phyloP scores from a whole-genome alignment of 2,329 filamentous ascomycete species.

The Nothopassalora personata region DNA sequence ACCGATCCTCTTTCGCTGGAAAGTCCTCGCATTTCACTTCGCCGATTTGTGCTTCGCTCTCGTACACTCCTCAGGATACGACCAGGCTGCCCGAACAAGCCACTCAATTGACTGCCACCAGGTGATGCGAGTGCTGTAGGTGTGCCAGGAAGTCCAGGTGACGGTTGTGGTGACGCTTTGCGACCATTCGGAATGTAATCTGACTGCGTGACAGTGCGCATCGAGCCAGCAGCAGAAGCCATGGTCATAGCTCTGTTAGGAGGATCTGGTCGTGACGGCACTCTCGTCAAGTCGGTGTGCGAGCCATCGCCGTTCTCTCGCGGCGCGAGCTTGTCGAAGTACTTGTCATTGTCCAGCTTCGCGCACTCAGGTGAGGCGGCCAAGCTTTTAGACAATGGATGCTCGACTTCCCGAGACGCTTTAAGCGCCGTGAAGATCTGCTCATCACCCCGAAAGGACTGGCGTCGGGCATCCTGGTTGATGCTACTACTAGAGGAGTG shows the following conservation, averaged over 20 bases:
- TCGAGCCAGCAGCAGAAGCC: constrained; percentile 39
- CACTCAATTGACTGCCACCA: constrained; percentile 38
- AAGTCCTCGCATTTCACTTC: constrained; percentile 47
- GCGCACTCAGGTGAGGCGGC: constrained; percentile 58
- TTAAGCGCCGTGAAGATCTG: constrained; percentile 48
- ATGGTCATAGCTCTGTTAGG: constrained; percentile 39
- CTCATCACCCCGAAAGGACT: constrained; percentile 57
- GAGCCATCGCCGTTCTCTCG: constrained; percentile 13
- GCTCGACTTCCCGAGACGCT: constrained; percentile 53
- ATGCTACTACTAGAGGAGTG: constrained; percentile 52
- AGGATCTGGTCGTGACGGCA: constrained; percentile 25
- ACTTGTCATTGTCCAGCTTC: constrained; percentile 12
- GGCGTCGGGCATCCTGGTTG: constrained; percentile 51
- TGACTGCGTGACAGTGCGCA: constrained; percentile 42
- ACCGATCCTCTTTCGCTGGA: constrained; percentile 61
- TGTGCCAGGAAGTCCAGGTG: constrained; percentile 42
- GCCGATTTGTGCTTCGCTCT: constrained; percentile 41
- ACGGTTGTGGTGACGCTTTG: constrained; percentile 26
- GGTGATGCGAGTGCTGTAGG: constrained; percentile 41
- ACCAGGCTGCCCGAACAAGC: constrained; percentile 44
- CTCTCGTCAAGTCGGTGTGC: constrained; percentile 13
- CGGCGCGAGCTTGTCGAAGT: constrained; percentile 17
- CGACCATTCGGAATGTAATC: constrained; percentile 26
- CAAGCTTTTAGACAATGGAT: constrained; percentile 70
- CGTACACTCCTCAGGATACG: constrained; percentile 44